Base-by-base conservation (phyloP, 257 asterid genomes). In the Euphrasia confusa region DNA sequence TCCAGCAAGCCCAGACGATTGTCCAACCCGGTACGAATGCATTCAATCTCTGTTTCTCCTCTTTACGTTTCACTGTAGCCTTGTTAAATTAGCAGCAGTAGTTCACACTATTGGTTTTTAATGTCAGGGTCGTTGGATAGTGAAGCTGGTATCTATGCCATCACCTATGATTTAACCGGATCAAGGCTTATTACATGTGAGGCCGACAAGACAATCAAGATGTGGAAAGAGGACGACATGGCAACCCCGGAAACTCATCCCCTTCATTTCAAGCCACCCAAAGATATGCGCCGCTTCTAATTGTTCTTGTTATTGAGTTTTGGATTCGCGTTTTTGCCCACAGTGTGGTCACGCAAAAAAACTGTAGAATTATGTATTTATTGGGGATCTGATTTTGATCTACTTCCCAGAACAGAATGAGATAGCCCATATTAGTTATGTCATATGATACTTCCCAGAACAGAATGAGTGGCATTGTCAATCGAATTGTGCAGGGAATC, bases 191-290 rank as follows among this genome's bases (percentile, higher is more conserved):
- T 93, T 4, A 80, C 82, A 35, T 93, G 99, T 32, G 99, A 89
- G 80, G 96, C 97, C 0, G 99, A 87, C 78, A 91, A 91, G 78
- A 91, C 96, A 12, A 85, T 91, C 70, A 91, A 91, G 83, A 86
- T 89, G 99, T 93, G 99, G 99, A 93, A 82, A 77, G 96, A 93
- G 72, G 97, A 93, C 30, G 94, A 83, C 15, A 71, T 33, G 10
- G 97, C 99, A 3, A 82, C 99, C 17, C 92, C 96, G 1, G 96
- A 93, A 78, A 77, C 96, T 37, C 96, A 89, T 76, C 97, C 97
- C 58, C 79, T 93, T 60, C 80, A 87, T 75, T 93, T 89, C 68
- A 93, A 83, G 83, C 99, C 96, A 12, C 99, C 97, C 37, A 89
- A 75, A 78, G 97, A 87, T 66, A 79, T 89, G 24, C 83, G 97